Evolutionary conservation across 257 asterid species (phyloP), one percentile per base, ranked within the genome.

Genomic region (Hygrophila difformis): DNA sequence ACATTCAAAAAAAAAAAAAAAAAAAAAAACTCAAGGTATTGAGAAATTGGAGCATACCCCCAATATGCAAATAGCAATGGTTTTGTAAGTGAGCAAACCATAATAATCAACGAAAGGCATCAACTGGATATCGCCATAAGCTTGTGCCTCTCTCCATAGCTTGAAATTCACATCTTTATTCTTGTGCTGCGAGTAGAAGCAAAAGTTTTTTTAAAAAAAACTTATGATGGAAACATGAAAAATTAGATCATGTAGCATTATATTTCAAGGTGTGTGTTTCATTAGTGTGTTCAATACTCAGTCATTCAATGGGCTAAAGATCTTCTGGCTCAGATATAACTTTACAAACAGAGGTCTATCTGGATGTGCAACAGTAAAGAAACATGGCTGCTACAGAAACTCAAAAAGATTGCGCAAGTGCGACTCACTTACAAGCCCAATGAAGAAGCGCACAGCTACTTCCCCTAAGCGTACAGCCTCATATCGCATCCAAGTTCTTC

Each of bases 401-500:
- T 4, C 44, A 52, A 60, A 20, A 16, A 43, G 55, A 48, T 51
- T 18, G 20, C 16, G 29, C 51, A 42, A 47, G 49, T 54, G 43
- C 39, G 42, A 60, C 61, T 57, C 69, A 77, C 98, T 85, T 68
- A 89, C 98, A 65, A 89, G 92, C 66, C 98, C 98, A 41, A 85
- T 76, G 77, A 85, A 78, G 68, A 89, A 89, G 44, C 93, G 94
- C 16, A 85, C 92, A 37, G 84, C 96, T 57, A 89, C 98, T 40
- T 64, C 74, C 51, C 93, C 96, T 1, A 71, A 55, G 12, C 76
- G 88, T 29, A 85, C 84, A 9, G 84, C 81, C 49, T 77, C 84
- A 50, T 79, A 89, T 50, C 79, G 96, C 98, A 89, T 89, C 98
- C 96, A 89, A 29, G 93, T 73, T 67, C 87, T 82, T 61, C 98